These are phyloP conservation scores for Tulasnella sp. DNA, from an alignment of 768 basidiomycete species.

Conservation along the genomic window DNA sequence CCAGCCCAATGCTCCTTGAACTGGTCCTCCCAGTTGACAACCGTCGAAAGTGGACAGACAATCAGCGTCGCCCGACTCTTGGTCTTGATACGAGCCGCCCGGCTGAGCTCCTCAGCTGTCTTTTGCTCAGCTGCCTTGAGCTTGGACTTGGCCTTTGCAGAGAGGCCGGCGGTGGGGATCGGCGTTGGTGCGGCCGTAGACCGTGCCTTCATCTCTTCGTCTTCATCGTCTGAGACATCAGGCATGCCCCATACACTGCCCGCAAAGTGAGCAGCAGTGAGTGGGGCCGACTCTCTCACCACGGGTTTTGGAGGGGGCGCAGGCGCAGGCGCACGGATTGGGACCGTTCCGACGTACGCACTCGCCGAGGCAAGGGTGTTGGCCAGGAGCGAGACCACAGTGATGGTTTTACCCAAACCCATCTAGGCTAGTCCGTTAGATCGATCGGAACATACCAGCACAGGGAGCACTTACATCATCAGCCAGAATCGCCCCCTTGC, in stretches of 20 bases:
- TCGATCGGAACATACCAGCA: not conserved
- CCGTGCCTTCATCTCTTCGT: slow-evolving; percentile 19
- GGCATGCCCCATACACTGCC: slow-evolving; percentile 85
- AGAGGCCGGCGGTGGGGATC: slow-evolving; percentile 14
- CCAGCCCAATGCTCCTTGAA: slow-evolving; percentile 96
- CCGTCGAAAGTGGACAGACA: slow-evolving; percentile 90
- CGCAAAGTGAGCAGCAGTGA: slow-evolving; percentile 49
- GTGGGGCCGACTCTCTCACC: slow-evolving; percentile 19
- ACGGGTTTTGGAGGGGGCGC: slow-evolving; percentile 29
- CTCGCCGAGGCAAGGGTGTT: slow-evolving; percentile 63
- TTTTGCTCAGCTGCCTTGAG: slow-evolving; percentile 48
- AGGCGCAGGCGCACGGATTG: slow-evolving; percentile 12
- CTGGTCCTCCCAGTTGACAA: slow-evolving; percentile 98
- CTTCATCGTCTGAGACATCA: slow-evolving; percentile 22
- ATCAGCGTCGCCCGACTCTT: slow-evolving; percentile 89
- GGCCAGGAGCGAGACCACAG: slow-evolving; percentile 86
- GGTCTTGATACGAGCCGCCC: slow-evolving; percentile 64
- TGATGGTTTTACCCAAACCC: slow-evolving; percentile 97
- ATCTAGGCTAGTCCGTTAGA: slow-evolving; percentile 41
- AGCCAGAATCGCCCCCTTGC: slow-evolving; percentile 84
- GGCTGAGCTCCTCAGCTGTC: slow-evolving; percentile 41
- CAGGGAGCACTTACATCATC: slow-evolving; percentile 64
- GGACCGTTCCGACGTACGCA: slow-evolving; percentile 33
- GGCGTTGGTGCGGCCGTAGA: not conserved
- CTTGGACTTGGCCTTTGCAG: slow-evolving; percentile 44